A percentile compares a stretch with the other conserved stretches of the same genome.
Conservation (phyloP, 2,329 filamentous ascomycete species). For the Aciculosporium take region DNA sequence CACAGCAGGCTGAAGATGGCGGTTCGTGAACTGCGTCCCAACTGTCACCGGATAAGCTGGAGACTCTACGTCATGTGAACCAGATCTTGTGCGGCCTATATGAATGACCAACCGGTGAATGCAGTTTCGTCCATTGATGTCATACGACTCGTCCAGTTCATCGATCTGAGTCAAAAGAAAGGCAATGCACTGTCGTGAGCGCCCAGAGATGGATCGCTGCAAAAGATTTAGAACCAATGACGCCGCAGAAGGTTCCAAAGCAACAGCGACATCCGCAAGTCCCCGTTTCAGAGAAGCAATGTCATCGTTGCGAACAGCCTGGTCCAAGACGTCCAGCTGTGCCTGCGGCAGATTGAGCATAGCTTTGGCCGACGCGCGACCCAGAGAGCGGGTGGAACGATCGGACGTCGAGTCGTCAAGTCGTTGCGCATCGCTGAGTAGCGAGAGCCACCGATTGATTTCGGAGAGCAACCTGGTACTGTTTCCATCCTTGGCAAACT, state of each 20-base stretch:
- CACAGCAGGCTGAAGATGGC: slow-evolving; percentile 68
- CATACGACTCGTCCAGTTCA: slow-evolving; percentile 70
- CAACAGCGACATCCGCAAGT: slow-evolving; percentile 42
- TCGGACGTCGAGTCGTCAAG: slow-evolving; percentile 61
- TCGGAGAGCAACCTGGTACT: slow-evolving; percentile 35
- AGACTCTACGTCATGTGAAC: slow-evolving; percentile 36
- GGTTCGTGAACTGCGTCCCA: slow-evolving; percentile 43
- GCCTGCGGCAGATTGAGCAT: slow-evolving; percentile 56
- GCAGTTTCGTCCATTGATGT: slow-evolving; percentile 88
- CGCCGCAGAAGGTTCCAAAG: slow-evolving; percentile 31
- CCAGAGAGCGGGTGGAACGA: slow-evolving; percentile 61
- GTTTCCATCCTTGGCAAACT: slow-evolving; percentile 64
- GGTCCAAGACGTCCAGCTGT: slow-evolving; percentile 57
- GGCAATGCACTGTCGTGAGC: slow-evolving; percentile 55
- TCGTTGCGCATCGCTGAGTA: slow-evolving; percentile 63
- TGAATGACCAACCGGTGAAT: slow-evolving; percentile 86
- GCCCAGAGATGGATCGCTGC: slow-evolving; percentile 59
- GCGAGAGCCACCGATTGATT: slow-evolving; percentile 86
- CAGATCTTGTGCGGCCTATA: slow-evolving; percentile 61
- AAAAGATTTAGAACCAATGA: slow-evolving; percentile 65
- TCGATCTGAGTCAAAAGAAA: slow-evolving; percentile 54
- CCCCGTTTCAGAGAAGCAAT: slow-evolving; percentile 38
- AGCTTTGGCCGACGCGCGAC: slow-evolving; percentile 61
- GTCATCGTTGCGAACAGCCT: slow-evolving; percentile 57
- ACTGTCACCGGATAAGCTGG: slow-evolving; percentile 36